A percentile compares a stretch with the other conserved stretches of the same genome.
Evolutionary conservation across 1,284 basidiomycete genomes (phyloP).

Genomic region (Sanghuangporus weigelae): DNA sequence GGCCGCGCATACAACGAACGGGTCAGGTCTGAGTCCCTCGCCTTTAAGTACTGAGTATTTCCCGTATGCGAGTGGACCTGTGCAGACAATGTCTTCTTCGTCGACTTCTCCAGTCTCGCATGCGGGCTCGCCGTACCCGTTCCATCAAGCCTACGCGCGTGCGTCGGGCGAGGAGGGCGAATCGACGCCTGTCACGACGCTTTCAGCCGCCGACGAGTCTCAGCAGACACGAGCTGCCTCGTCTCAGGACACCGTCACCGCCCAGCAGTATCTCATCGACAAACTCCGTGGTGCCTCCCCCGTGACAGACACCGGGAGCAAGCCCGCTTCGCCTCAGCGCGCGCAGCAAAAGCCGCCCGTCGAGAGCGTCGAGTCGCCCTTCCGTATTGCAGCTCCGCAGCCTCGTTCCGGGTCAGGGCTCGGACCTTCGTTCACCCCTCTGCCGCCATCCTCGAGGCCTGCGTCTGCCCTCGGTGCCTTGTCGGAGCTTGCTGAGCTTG

Average conservation of each 20-base stretch:
- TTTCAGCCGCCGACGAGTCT: constrained; percentile 8
- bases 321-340: background rate
- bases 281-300: constrained; percentile 3
- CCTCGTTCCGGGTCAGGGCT: constrained; percentile 1
- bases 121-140: background rate
- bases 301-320: background rate
- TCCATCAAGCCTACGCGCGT: background rate
- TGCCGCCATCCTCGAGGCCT: constrained; percentile 1
- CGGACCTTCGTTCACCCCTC: background rate
- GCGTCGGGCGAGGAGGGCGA: constrained; percentile 1
- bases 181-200: constrained; percentile 13
- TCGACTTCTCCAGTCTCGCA: constrained; percentile 4
- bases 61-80: background rate
- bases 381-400: constrained; percentile 12
- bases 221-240: background rate
- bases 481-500: constrained; percentile 12
- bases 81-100: background rate
- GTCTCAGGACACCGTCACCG: background rate
- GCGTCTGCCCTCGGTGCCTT: constrained; percentile 4
- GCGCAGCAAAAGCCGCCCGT: background rate
- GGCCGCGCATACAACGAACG: background rate
- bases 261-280: constrained; percentile 4
- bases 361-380: constrained; percentile 7
- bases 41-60: constrained; percentile 8
- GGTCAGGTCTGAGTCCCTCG: background rate